These are phyloP conservation scores for Mortierella alpina DNA, from an alignment of 192 early-diverging fungal species.

Conservation along the genomic window DNA sequence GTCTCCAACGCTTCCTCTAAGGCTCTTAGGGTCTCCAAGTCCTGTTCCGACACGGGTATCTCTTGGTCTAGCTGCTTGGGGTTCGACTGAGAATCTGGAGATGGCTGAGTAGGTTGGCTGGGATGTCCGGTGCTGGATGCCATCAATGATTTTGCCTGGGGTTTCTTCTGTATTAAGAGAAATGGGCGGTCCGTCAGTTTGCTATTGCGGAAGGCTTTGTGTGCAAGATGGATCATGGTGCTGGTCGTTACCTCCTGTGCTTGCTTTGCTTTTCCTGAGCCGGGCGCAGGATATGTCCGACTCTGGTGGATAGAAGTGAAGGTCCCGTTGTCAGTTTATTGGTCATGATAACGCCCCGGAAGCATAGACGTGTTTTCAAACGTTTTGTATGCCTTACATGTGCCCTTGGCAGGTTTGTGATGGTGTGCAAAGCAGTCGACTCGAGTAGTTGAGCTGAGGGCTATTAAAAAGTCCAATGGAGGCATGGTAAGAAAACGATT, in stretches of 20 bases:
- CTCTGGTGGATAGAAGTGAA: conserved; percentile 1
- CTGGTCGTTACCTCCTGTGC: conserved; percentile 7
- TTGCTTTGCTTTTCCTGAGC: conserved; percentile 21
- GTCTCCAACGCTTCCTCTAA: conserved; percentile 8
- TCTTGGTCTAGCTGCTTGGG: background rate
- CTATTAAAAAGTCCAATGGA: conserved; percentile 8
- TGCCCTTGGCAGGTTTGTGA: conserved; percentile 31
- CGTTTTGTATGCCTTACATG: conserved; percentile 11
- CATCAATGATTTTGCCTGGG: conserved; percentile 13
- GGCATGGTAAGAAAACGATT: background rate
- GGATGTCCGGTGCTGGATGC: conserved; percentile 5
- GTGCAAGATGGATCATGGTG: no score
- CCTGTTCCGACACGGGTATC: background rate
- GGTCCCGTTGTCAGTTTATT: no score
- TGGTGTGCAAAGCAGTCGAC: conserved; percentile 19
- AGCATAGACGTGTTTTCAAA: no score
- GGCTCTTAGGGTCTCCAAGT: background rate
- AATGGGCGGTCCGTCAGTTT: background rate
- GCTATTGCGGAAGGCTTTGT: no score
- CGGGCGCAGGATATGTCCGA: conserved; percentile 21
- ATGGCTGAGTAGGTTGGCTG: conserved; percentile 11
- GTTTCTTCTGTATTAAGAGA: conserved; percentile 9
- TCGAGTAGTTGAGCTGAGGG: conserved; percentile 28
- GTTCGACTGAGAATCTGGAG: conserved; percentile 5
- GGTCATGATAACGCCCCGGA: no score